Evolutionary conservation across 78 protist species (phyloP).

Genomic region (Guillardia theta): DNA sequence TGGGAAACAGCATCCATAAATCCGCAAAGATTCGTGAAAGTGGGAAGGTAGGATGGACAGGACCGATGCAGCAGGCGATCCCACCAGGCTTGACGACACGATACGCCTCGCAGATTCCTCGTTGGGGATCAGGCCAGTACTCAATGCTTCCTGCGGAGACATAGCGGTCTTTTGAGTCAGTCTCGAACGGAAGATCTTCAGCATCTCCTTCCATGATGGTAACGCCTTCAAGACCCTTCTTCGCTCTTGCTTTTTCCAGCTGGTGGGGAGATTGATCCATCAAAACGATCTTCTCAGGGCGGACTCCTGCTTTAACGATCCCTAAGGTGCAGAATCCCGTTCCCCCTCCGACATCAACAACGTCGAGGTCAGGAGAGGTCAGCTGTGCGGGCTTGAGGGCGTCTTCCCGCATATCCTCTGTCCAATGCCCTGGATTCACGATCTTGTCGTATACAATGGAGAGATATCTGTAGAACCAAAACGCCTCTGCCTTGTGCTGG

Average conservation of each 20-base stretch:
- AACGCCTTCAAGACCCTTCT: neutral
- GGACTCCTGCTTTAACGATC: neutral
- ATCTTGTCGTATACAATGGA: neutral
- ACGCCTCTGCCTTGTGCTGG: slow-evolving; percentile 33
- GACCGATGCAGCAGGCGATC: neutral
- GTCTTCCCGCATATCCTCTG: neutral
- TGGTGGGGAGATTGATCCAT: neutral
- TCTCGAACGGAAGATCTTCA: slow-evolving; percentile 14
- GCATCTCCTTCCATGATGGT: neutral
- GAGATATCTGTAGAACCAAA: slow-evolving; percentile 19
- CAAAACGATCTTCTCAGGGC: neutral
- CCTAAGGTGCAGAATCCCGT: neutral
- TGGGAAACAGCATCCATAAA: slow-evolving; percentile 33
- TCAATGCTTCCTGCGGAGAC: slow-evolving; percentile 27
- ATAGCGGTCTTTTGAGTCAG: neutral
- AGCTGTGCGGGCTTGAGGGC: neutral
- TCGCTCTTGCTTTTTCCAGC: neutral
- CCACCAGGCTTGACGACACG: slow-evolving; percentile 33
- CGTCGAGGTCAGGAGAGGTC: neutral
- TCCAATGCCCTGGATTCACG: slow-evolving; percentile 4
- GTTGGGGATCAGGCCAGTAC: slow-evolving; percentile 37
- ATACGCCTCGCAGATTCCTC: slow-evolving; percentile 23
- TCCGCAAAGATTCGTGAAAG: neutral
- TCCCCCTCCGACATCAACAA: slow-evolving; percentile 8
- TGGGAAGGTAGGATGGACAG: neutral